A percentile compares a stretch with the other conserved stretches of the same genome.
Evolutionary conservation across 352 stramenopile species (phyloP).

Genomic region (Pythium pyrilobum): DNA sequence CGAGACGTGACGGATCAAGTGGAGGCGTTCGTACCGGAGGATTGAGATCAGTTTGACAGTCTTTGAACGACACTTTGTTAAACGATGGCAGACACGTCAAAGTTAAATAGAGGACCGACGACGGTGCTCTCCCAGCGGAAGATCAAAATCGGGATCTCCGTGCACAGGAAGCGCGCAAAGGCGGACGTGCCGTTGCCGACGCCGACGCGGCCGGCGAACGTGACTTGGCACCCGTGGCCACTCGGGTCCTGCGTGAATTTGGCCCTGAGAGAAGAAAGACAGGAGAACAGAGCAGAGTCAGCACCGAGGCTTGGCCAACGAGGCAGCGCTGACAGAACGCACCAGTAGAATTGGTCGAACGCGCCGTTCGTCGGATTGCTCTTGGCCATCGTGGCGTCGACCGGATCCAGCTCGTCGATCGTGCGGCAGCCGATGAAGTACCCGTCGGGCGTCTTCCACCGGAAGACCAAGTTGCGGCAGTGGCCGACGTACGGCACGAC

Average conservation of each 20-base stretch:
- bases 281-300: too few relatives aligned
- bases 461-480: slow-evolving; percentile 23
- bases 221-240: slow-evolving; percentile 9
- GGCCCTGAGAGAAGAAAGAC: slow-evolving; percentile 12
- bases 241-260: slow-evolving; percentile 12
- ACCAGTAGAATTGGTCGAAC: slow-evolving; percentile 32
- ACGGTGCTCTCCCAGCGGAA: slow-evolving; percentile 25
- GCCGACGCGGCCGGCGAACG: slow-evolving; percentile 20
- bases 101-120: slow-evolving; percentile 23
- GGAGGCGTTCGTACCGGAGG: not conserved
- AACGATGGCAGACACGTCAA: slow-evolving; percentile 1
- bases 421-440: slow-evolving; percentile 25
- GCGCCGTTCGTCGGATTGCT: slow-evolving; percentile 16
- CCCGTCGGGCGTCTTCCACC: slow-evolving; percentile 20
- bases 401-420: slow-evolving; percentile 14
- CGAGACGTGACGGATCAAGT: slow-evolving; percentile 7
- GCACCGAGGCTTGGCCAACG: too few relatives aligned
- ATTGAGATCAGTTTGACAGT: not conserved
- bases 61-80: not conserved
- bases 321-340: not conserved
- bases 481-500: slow-evolving; percentile 13
- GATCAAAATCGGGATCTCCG: slow-evolving; percentile 27
- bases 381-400: not conserved
- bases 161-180: slow-evolving; percentile 23
- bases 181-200: slow-evolving; percentile 19